Conservation (phyloP, 2,329 filamentous ascomycete species). For the Xylaria sp. region DNA sequence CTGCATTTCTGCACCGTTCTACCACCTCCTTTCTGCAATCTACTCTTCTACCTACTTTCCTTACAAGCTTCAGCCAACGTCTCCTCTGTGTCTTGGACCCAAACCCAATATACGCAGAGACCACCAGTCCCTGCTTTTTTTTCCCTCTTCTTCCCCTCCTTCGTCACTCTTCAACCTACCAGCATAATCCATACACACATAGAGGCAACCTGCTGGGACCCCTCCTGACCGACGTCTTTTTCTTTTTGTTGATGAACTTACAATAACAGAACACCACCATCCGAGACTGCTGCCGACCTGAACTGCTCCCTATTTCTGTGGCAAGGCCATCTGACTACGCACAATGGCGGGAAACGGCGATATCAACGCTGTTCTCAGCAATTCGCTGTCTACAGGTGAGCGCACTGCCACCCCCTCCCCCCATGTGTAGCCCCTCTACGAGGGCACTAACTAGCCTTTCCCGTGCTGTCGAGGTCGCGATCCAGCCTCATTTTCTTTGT, state of each 20-base stretch:
- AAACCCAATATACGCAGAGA: constrained; percentile 39
- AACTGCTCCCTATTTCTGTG: constrained; percentile 27
- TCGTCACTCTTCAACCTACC: constrained; percentile 29
- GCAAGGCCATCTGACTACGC: constrained; percentile 48
- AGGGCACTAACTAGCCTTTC: constrained; percentile 11
- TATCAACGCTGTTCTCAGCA: constrained; percentile 97
- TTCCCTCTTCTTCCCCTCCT: constrained; percentile 39
- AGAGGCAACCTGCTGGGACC: constrained; percentile 25
- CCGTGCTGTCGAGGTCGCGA: constrained; percentile 27
- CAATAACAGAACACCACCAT: constrained; percentile 23
- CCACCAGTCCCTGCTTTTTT: constrained; percentile 18
- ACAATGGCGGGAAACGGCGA: constrained; percentile 79
- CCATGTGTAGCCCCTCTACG: constrained; percentile 32
- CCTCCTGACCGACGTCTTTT: constrained; percentile 36
- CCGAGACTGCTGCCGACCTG: constrained; percentile 34
- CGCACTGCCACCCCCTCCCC: constrained; percentile 39
- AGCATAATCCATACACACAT: constrained; percentile 19
- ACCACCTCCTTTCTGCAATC: constrained; percentile 44
- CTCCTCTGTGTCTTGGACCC: constrained; percentile 41
- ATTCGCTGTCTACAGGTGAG: constrained; percentile 94
- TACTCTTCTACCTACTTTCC: constrained; percentile 42
- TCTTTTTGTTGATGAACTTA: constrained; percentile 23
- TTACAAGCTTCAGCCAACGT: constrained; percentile 39
- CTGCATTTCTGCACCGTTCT: constrained; percentile 45
- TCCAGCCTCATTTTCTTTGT: constrained; percentile 8